These are phyloP conservation scores for Rubia balearica DNA, from an alignment of 305 asterid species.

Conservation along the genomic window DNA sequence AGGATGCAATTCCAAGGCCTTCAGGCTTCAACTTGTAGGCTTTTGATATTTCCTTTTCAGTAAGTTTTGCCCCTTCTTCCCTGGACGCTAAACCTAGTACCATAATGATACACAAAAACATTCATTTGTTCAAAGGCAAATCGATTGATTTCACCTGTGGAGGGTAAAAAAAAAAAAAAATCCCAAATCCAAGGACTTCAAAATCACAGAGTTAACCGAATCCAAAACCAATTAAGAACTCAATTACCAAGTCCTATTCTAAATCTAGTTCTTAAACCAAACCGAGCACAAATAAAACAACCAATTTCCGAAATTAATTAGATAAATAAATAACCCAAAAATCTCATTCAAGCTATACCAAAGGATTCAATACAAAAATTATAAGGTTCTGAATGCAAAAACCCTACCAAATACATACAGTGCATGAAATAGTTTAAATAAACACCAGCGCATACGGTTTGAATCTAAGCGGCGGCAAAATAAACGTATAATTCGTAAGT, in stretches of 20 bases:
- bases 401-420: no score
- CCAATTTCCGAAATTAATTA: not conserved
- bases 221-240: not conserved
- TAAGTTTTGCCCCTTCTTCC: not conserved
- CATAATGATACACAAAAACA: not conserved
- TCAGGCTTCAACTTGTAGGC: not conserved
- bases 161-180: no score
- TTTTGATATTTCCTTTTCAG: not conserved
- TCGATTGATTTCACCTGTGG: no score
- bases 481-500: not conserved
- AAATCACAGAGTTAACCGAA: not conserved
- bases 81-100: not conserved
- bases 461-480: not conserved
- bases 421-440: no score
- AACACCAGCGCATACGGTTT: not conserved
- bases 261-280: not conserved
- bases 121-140: not conserved
- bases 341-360: not conserved
- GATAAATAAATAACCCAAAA: not conserved
- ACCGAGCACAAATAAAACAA: not conserved
- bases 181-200: not conserved
- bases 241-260: not conserved
- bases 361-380: no score
- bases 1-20: not conserved
- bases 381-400: no score